Evolutionary conservation across 306 rosid species (phyloP), one percentile per base, ranked within the genome.

Genomic region (Trifolium repens): DNA sequence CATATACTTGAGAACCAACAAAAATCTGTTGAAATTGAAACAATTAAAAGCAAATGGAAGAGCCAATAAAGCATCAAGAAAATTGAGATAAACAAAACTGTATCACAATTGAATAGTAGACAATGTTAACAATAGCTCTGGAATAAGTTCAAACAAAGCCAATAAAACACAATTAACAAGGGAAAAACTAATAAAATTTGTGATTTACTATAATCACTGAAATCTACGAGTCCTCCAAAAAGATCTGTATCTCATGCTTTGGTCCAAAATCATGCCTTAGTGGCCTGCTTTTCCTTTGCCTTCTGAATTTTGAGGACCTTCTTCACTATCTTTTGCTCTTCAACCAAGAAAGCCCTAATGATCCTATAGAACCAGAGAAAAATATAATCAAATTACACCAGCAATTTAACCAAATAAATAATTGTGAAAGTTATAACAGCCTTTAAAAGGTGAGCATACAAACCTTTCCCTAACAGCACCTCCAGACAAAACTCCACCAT

Each of bases 221-320:
- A 65, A 42, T 39, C 86, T 80, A 84, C 66, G 13, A 79, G 58
- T 66, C 78, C 44, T 75, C 81, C 78, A 76, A 84, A 83, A 82
- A 61, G 73, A 70, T 71, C 55, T 24, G 50, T 32, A 57, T 53
- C 69, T 53, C 81, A 27, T 30, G 59, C 13, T 39, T 58, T 17
- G 19, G 43, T 67, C 58, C 70, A 73, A 44, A 40, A 68, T 89
- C 68, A 90, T 58, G 42, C 88, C 84, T 82, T 88, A 14, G 72
- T 75, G 27, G 91, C 69, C 22, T 52, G 83, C 78, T 87, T 91
- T 82, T 91, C 93, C 74, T 88, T 91, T 5, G 96, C 63, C 86
- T 91, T 88, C 77, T 91, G 96, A 75, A 90, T 88, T 90, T 88
- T 90, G 88, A 90, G 83, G 3, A 90, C 93, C 88, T 90, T 90